Evolutionary conservation across 1,139 yeast genomes (phyloP), one percentile per base, ranked within the genome.

Genomic region (Taphrina populina): DNA sequence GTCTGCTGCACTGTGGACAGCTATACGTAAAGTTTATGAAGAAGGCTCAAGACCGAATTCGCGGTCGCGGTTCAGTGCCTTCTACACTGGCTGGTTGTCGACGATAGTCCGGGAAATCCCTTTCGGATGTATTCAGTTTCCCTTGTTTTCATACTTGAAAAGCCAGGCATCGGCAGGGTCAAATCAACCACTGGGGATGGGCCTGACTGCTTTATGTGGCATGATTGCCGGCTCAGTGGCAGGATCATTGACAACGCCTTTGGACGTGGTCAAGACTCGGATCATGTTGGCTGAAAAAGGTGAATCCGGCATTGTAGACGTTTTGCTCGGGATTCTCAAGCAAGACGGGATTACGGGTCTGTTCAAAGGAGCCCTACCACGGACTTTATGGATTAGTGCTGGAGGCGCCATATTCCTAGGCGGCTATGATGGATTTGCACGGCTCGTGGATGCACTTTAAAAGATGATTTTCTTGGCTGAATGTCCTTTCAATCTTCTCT

Each of bases 351-450:
- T 73, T 47, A 62, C 67, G 4, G 88, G 84, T 0, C 87, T 92
- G 62, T 78, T 81, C 67, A 79, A 78, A 53, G 98, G 98, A 4
- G 77, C 90, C 36, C 96, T 95, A 0, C 97, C 98, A 1, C 76
- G 98, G 67, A 88, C 96, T 0, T 77, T 86, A 80, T 92, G 98
- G 98, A 92, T 92, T 59, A 83, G 95, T 72, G 94, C 95, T 3
- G 99, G 99, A 17, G 99, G 99, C 20, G 96, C 97, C 26, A 88
- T 94, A 30, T 92, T 94, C 72, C 75, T 92, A 57, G 99, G 99
- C 2, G 87, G 88, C 59, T 92, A 92, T 67, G 99, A 94, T 37
- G 47, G 47, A 1, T 43, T 43, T 21, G 34, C 17, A 17, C 26
- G 45, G 4, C 6, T 15, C 13, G 4, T 40, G 3, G 43, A n/a